These are phyloP conservation scores for Ophiosphaerella herpotricha DNA, from an alignment of 2,329 filamentous ascomycete species.

Conservation along the genomic window DNA sequence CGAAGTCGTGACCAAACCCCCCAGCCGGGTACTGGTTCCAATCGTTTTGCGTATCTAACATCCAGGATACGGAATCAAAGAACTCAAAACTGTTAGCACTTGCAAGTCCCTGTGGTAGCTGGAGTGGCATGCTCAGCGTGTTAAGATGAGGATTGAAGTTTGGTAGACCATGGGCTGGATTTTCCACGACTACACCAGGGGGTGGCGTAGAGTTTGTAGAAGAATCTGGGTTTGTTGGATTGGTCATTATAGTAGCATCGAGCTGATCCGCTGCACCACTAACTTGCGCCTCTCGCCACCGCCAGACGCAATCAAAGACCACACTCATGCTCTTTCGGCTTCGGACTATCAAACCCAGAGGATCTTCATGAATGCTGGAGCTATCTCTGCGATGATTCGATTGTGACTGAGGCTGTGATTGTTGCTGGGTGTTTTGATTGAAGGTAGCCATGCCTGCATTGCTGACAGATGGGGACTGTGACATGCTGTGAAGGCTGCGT, in stretches of 20 bases:
- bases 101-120: conserved; percentile 60
- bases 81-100: conserved; percentile 63
- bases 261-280: conserved; percentile 53
- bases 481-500: conserved; percentile 43
- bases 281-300: conserved; percentile 73
- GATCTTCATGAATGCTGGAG: conserved; percentile 62
- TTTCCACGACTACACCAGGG: conserved; percentile 45
- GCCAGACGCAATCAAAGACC: conserved; percentile 83
- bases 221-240: conserved; percentile 84
- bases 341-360: conserved; percentile 77
- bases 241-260: conserved; percentile 74
- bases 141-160: conserved; percentile 46
- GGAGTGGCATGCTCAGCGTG: conserved; percentile 56
- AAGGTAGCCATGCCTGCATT: conserved; percentile 38
- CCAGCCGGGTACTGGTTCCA: conserved; percentile 38
- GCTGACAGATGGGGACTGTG: conserved; percentile 43
- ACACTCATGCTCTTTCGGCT: conserved; percentile 85
- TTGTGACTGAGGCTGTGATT: conserved; percentile 21
- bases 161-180: conserved; percentile 38
- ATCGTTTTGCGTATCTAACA: conserved; percentile 72
- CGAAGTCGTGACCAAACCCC: conserved; percentile 39
- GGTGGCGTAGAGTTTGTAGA: conserved; percentile 65
- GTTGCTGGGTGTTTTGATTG: conserved; percentile 30
- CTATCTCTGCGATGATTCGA: conserved; percentile 32
- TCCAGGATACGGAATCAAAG: conserved; percentile 92